These are phyloP conservation scores for Cucurbitaria berberidis DNA, from an alignment of 2,329 filamentous ascomycete species.

Conservation along the genomic window DNA sequence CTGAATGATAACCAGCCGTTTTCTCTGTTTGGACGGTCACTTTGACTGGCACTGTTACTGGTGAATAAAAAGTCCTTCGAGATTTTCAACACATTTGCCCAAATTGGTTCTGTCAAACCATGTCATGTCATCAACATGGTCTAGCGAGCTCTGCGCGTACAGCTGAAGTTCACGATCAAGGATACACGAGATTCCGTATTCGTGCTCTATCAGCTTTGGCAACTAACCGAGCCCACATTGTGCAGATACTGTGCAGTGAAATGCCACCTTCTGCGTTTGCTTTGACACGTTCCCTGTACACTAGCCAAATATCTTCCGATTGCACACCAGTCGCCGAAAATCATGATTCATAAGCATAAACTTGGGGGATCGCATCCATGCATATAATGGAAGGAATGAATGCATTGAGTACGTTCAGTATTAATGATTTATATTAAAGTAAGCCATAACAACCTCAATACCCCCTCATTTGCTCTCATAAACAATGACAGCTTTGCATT, in stretches of 20 bases:
- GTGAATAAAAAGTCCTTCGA: no score
- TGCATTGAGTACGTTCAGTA: no score
- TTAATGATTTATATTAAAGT: constrained; percentile 9
- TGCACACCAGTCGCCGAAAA: no score
- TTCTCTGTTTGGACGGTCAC: not conserved
- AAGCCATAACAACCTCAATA: not conserved
- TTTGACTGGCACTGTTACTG: no score
- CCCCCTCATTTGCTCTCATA: not conserved
- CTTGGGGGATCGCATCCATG: no score
- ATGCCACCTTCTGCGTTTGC: not conserved
- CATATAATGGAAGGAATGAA: not conserved
- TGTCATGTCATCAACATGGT: not conserved
- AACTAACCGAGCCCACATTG: not conserved
- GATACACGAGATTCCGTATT: not conserved
- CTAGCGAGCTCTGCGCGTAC: not conserved
- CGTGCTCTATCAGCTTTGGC: not conserved
- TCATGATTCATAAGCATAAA: no score
- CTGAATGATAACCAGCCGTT: constrained; percentile 12
- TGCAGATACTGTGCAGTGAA: constrained; percentile 2
- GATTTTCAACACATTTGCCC: no score
- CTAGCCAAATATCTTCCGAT: not conserved
- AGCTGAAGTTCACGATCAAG: not conserved
- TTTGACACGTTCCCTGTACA: not conserved
- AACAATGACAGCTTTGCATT: not conserved
- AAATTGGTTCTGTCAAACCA: not conserved